Conservation (phyloP, 2,329 filamentous ascomycete species). For the Monilinia laxa region DNA sequence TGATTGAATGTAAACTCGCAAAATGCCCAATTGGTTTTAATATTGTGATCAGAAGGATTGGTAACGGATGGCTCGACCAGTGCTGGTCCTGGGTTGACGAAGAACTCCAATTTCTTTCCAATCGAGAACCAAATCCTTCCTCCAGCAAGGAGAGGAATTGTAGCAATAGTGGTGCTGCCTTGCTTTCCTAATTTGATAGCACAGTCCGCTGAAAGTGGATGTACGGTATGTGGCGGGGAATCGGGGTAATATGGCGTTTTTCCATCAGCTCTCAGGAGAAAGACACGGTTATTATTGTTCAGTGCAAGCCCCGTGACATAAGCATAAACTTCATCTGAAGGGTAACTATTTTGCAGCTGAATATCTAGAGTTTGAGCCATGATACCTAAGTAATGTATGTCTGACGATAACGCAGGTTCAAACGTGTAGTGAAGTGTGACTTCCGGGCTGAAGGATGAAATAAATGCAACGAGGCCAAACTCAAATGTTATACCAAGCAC, state of each 20-base stretch:
- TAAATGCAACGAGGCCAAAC: background rate
- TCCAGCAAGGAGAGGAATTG: slow-evolving; percentile 68
- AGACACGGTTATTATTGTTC: slow-evolving; percentile 57
- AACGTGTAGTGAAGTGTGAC: background rate
- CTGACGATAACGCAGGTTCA: background rate
- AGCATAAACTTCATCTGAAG: slow-evolving; percentile 60
- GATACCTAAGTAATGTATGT: background rate
- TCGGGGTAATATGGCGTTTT: slow-evolving; percentile 62
- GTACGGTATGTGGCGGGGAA: slow-evolving; percentile 53
- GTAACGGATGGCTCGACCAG: slow-evolving; percentile 73
- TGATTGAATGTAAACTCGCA: slow-evolving; percentile 68
- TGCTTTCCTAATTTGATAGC: slow-evolving; percentile 63
- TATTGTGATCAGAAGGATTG: slow-evolving; percentile 63
- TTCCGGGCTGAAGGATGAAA: background rate
- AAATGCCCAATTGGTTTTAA: slow-evolving; percentile 62
- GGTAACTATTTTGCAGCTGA: slow-evolving; percentile 64
- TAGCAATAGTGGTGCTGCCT: slow-evolving; percentile 58
- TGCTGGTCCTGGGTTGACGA: slow-evolving; percentile 65
- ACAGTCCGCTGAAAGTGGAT: slow-evolving; percentile 56
- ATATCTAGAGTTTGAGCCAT: slow-evolving; percentile 49
- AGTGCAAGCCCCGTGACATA: slow-evolving; percentile 69
- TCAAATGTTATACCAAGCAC: background rate
- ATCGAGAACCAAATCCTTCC: slow-evolving; percentile 71
- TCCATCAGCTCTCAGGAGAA: slow-evolving; percentile 66
- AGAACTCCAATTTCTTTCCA: slow-evolving; percentile 61